Percentiles rank a stretch among this genome's conserved stretches.
Conservation (phyloP, 1,139 yeast species). For the Candida tropicalis region DNA sequence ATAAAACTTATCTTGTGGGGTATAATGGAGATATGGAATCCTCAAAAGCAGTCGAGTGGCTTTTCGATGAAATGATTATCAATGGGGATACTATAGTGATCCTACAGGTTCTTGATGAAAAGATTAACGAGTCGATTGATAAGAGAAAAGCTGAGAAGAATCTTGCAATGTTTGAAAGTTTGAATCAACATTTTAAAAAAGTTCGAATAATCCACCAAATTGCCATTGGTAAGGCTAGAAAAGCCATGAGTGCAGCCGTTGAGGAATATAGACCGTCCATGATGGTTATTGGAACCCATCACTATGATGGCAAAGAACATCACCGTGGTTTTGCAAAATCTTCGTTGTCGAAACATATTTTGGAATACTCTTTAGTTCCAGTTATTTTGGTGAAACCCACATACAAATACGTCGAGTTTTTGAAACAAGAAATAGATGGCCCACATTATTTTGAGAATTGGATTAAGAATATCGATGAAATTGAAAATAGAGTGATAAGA, state of each 20-base stretch:
- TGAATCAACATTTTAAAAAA: slow-evolving; percentile 51
- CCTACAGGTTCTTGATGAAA: slow-evolving; percentile 58
- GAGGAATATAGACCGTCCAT: slow-evolving; percentile 66
- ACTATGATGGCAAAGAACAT: slow-evolving; percentile 32
- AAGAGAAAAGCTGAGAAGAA: slow-evolving; percentile 33
- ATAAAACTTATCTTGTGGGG: slow-evolving; percentile 66
- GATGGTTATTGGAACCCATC: slow-evolving; percentile 66
- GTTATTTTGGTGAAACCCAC: slow-evolving; percentile 67
- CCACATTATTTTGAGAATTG: slow-evolving; percentile 35
- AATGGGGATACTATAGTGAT: slow-evolving; percentile 69
- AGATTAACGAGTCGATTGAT: slow-evolving; percentile 30
- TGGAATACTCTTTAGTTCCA: slow-evolving; percentile 69
- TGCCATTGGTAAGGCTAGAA: slow-evolving; percentile 63
- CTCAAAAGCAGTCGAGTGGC: slow-evolving; percentile 64
- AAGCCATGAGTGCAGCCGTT: slow-evolving; percentile 54
- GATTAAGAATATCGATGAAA: slow-evolving; percentile 26
- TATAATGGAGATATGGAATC: slow-evolving; percentile 61
- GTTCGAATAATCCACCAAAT: slow-evolving; percentile 60
- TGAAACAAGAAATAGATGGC: slow-evolving; percentile 29
- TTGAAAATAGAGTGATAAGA: slow-evolving; percentile 12
- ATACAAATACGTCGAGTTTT: slow-evolving; percentile 39
- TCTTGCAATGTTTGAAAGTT: slow-evolving; percentile 45
- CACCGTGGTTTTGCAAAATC: slow-evolving; percentile 45
- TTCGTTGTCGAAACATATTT: slow-evolving; percentile 60
- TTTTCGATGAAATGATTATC: slow-evolving; percentile 61